Base-by-base conservation (phyloP, 176 grass and related monocot genomes). In the Oryza punctata region DNA sequence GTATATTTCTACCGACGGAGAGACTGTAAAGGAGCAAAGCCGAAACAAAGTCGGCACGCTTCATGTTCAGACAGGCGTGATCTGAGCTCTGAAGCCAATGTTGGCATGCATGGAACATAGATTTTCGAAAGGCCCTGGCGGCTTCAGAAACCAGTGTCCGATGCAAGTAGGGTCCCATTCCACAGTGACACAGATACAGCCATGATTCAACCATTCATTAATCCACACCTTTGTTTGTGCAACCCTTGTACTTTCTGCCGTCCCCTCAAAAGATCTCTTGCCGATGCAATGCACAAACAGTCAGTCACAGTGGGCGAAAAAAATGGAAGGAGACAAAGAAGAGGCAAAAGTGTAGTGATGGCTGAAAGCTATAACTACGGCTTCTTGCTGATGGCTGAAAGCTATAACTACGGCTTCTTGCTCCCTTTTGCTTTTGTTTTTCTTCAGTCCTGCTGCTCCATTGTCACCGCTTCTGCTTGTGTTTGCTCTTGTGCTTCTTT, bases 121-220 rank as follows among this genome's bases (percentile, higher is more conserved):
- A 80, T 83, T 87, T 87, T 87, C 88, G 75, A 87, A 87, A 90
- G 63, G 8, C 74, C 28, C 79, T 75, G 79, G 88, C 79, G 74
- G 73, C 44, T 79, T 78, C 72, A 86, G 73, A 72, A n/a, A 9
- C 2, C 57, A 61, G n/a, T 24, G n/a, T 9, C 18, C 52, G 7
- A 61, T 61, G 52, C 57, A 61, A 11, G 7, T 24, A n/a, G 25
- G 25, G 40, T 1, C 29, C 29, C 78, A 57, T n/a, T 15, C 21
- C 44, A 19, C 41, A 37, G 33, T 38, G 35, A 44, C 49, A 76
- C 49, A 76, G 21, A 52, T 7, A 25, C 52, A 41, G 14, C 14
- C 73, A 84, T 84, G 81, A 74, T 88, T 52, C 69, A 4, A 4
- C 72, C n/a, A 71, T 78, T 29, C 65, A 52, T 64, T 78, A 82